A percentile compares a stretch with the other conserved stretches of the same genome.
Conservation (phyloP, 177 flowering plant species). For the Telopea speciosissima region DNA sequence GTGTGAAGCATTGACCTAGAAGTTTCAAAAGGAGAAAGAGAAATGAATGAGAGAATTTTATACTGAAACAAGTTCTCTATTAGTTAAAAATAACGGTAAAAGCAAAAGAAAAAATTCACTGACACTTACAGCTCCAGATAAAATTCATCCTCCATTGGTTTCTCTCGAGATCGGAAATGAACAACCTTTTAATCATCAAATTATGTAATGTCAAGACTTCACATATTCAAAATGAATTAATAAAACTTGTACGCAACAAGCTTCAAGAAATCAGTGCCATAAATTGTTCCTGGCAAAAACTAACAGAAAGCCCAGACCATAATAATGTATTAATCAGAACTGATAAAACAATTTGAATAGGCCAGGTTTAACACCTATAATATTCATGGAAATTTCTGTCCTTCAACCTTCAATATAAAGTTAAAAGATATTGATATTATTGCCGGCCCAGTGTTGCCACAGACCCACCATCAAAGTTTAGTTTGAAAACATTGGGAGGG, state of each 20-base stretch:
- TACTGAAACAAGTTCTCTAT: neutral
- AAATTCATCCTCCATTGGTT: slow-evolving; percentile 66
- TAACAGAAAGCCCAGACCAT: too few species aligned
- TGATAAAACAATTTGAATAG: too few species aligned
- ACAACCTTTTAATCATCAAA: slow-evolving; percentile 38
- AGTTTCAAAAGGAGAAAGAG: neutral
- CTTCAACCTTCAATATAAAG: too few species aligned
- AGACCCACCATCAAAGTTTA: too few species aligned
- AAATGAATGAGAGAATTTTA: neutral
- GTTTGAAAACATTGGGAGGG: too few species aligned
- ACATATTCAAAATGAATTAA: neutral
- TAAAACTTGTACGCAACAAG: neutral
- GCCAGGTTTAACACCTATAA: too few species aligned
- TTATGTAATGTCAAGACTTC: neutral
- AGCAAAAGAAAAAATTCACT: neutral
- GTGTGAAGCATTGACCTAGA: slow-evolving; percentile 56
- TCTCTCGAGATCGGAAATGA: slow-evolving; percentile 55
- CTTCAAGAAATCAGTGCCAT: too few species aligned
- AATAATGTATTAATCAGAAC: too few species aligned
- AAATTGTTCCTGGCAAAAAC: too few species aligned
- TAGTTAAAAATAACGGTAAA: neutral
- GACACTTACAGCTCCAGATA: slow-evolving; percentile 54
- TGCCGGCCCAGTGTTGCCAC: too few species aligned
- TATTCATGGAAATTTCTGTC: too few species aligned
- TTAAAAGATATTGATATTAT: too few species aligned